Percentiles rank a stretch among this genome's conserved stretches.
Conservation (phyloP, 768 basidiomycete species). For the Amanita molliuscula region DNA sequence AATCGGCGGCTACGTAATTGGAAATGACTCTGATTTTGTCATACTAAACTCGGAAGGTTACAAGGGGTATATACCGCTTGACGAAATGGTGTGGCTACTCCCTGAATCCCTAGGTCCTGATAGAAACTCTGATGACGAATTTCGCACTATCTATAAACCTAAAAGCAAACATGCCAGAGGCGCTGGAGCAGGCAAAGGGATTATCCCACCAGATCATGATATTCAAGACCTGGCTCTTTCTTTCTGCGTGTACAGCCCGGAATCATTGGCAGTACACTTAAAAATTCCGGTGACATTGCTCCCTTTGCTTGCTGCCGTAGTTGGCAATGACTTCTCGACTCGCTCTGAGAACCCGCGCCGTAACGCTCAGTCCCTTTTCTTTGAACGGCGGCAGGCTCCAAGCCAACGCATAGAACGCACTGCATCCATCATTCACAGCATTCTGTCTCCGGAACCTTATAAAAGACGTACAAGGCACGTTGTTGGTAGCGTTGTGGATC, state of each 20-base stretch:
- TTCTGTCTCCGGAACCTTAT: slow-evolving; percentile 39
- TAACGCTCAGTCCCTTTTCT: slow-evolving; percentile 54
- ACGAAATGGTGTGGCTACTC: slow-evolving; percentile 63
- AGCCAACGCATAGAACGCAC: slow-evolving; percentile 60
- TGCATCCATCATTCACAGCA: slow-evolving; percentile 43
- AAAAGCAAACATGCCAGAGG: slow-evolving; percentile 35
- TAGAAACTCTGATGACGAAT: slow-evolving; percentile 39
- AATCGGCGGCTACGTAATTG: slow-evolving; percentile 63
- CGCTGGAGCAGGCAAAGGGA: slow-evolving; percentile 21
- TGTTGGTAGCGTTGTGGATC: slow-evolving; percentile 65
- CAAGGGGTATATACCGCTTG: slow-evolving; percentile 65
- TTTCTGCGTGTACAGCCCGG: slow-evolving; percentile 51
- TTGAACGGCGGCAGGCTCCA: slow-evolving; percentile 45
- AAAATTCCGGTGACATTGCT: slow-evolving; percentile 61
- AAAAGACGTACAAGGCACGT: slow-evolving; percentile 42
- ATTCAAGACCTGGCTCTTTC: slow-evolving; percentile 36
- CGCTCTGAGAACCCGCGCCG: slow-evolving; percentile 35
- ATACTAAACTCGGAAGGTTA: slow-evolving; percentile 70
- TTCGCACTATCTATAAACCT: slow-evolving; percentile 44
- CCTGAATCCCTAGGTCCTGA: slow-evolving; percentile 18
- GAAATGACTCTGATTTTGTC: slow-evolving; percentile 77
- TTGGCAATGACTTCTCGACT: slow-evolving; percentile 74
- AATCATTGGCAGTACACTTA: slow-evolving; percentile 50
- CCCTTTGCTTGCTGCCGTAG: slow-evolving; percentile 66
- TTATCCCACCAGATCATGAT: slow-evolving; percentile 44